Percentiles rank a stretch among this genome's conserved stretches.
These are phyloP conservation scores for Endoconidiophora polonica DNA, from an alignment of 2,329 filamentous ascomycete species.

Conservation along the genomic window DNA sequence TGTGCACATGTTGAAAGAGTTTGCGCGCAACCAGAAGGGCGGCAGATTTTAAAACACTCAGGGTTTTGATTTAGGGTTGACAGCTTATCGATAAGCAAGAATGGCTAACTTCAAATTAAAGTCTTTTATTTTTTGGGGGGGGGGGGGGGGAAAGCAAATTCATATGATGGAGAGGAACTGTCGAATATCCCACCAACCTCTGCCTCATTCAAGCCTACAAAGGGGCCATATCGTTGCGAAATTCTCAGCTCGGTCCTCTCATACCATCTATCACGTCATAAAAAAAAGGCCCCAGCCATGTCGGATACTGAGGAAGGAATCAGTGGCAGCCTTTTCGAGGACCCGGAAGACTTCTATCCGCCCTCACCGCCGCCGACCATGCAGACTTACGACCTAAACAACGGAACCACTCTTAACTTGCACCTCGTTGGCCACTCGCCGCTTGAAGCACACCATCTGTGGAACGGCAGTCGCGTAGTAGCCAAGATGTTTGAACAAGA, in stretches of 20 bases:
- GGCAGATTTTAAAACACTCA: conserved; percentile 24
- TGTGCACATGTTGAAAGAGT: conserved; percentile 60
- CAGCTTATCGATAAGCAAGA: conserved; percentile 1
- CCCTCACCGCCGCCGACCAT: conserved; percentile 61
- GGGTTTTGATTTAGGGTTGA: not conserved
- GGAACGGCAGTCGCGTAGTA: conserved; percentile 73
- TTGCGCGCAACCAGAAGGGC: conserved; percentile 47
- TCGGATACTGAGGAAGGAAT: conserved; percentile 21
- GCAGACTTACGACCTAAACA: conserved; percentile 52
- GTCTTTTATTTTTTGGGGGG: not conserved
- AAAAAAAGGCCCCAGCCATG: conserved; percentile 15
- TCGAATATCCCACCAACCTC: no score
- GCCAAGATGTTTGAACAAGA: conserved; percentile 61
- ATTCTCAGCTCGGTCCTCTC: not conserved
- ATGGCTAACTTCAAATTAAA: not conserved
- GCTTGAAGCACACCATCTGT: conserved; percentile 77
- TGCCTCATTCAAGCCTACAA: no score
- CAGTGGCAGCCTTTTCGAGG: conserved; percentile 48
- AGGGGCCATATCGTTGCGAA: not conserved
- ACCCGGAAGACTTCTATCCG: conserved; percentile 66
- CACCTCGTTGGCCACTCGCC: conserved; percentile 77
- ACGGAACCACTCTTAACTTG: conserved; percentile 48
- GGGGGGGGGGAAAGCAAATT: no score
- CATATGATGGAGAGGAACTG: no score
- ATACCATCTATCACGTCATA: not conserved